These are phyloP conservation scores for Closterium sp. DNA, from an alignment of 139 green algal genomes.

Conservation along the genomic window DNA sequence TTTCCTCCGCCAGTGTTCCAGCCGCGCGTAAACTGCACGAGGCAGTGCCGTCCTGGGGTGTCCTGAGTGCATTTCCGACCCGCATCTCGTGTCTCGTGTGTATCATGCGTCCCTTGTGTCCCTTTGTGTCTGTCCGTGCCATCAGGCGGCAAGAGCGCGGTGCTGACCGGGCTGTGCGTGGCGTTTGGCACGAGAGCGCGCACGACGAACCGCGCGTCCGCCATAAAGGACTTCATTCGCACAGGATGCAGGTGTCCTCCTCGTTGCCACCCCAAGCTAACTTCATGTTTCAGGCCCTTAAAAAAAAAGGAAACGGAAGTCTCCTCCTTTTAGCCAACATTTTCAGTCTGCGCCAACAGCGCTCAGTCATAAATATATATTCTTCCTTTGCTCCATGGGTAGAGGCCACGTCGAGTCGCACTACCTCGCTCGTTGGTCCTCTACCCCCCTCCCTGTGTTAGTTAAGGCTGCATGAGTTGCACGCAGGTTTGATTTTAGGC, in stretches of 20 bases:
- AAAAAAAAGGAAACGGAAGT: no score
- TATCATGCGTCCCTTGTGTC: no score
- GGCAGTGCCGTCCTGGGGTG: neutral
- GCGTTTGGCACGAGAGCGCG: slow-evolving; percentile 45
- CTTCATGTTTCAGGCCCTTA: no score
- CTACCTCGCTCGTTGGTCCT: neutral
- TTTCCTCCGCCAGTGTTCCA: no score
- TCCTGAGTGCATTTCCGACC: neutral
- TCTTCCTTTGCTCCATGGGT: neutral
- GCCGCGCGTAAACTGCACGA: no score
- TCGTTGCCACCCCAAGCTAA: neutral
- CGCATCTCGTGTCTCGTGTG: neutral
- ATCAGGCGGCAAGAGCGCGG: slow-evolving; percentile 55
- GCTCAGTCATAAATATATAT: neutral
- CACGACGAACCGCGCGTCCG: slow-evolving; percentile 30
- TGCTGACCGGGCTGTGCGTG: slow-evolving; percentile 52
- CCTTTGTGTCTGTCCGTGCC: neutral
- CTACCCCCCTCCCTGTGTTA: neutral
- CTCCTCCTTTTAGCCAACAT: no score
- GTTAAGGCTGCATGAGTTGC: no score
- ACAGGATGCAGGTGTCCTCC: slow-evolving; percentile 20
- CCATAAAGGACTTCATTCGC: slow-evolving; percentile 44
- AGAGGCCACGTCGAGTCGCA: neutral
- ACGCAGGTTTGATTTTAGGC: no score
- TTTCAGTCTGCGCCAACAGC: no score